Percentiles rank a stretch among this genome's conserved stretches.
phyloP scores from a whole-genome alignment of 768 basidiomycete species.

The Gyrodon lividus region DNA sequence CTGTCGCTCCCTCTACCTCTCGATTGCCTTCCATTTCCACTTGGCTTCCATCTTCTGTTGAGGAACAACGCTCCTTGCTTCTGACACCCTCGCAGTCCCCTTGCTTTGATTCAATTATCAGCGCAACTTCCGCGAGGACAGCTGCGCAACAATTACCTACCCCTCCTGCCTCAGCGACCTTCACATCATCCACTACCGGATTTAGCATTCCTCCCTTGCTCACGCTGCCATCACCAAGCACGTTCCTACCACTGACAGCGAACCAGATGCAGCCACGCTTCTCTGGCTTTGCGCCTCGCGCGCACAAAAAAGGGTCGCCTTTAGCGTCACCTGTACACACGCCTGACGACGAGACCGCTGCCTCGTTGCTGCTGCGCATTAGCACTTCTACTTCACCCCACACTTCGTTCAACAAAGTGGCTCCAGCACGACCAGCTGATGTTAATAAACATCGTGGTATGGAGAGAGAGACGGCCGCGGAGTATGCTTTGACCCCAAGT shows the following conservation, averaged over 20 bases:
- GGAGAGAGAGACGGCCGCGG: neutral
- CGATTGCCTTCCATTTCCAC: constrained; percentile 69
- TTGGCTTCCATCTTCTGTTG: constrained; percentile 47
- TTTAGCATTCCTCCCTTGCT: constrained; percentile 40
- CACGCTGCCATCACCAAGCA: constrained; percentile 37
- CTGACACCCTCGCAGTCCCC: constrained; percentile 36
- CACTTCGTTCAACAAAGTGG: neutral
- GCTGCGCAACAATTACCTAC: constrained; percentile 45
- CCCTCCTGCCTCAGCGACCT: constrained; percentile 55
- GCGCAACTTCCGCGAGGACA: constrained; percentile 1
- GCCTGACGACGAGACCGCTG: constrained; percentile 70
- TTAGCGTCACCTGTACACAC: constrained; percentile 26
- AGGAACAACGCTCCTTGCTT: constrained; percentile 31
- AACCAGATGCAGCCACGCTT: constrained; percentile 20
- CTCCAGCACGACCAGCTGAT: neutral
- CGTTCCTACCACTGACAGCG: constrained; percentile 12
- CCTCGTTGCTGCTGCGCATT: constrained; percentile 65
- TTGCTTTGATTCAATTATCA: constrained; percentile 30
- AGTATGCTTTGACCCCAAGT: constrained; percentile 26
- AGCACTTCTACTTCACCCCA: constrained; percentile 36
- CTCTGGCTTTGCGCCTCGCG: constrained; percentile 21
- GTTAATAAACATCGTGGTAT: neutral
- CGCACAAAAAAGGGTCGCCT: constrained; percentile 20
- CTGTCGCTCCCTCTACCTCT: constrained; percentile 13
- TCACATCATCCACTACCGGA: constrained; percentile 38